Evolutionary conservation across 495 filamentous ascomycete species (phyloP).

Genomic region (Penicillium nucicola): DNA sequence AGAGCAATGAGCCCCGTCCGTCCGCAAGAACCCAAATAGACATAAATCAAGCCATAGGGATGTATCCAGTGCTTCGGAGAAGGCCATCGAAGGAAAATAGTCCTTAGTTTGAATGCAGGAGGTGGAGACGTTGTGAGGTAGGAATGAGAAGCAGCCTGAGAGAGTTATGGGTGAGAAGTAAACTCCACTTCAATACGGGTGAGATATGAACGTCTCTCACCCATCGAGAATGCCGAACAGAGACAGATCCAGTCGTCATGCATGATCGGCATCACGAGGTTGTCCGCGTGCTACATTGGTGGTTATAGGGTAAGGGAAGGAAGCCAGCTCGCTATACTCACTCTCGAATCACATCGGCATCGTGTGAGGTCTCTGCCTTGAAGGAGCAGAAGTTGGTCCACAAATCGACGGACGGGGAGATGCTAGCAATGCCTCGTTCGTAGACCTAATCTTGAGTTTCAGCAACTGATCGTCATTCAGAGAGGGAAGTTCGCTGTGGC

Average conservation of each 20-base stretch:
- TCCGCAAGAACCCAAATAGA: slow-evolving; percentile 38
- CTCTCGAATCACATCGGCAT: slow-evolving; percentile 95
- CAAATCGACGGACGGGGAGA: slow-evolving; percentile 88
- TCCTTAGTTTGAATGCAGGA: slow-evolving; percentile 29
- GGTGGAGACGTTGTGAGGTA: slow-evolving; percentile 24
- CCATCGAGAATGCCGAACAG: slow-evolving; percentile 40
- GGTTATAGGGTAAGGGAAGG: slow-evolving; percentile 53
- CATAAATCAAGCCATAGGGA: slow-evolving; percentile 29
- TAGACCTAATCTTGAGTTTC: slow-evolving; percentile 62
- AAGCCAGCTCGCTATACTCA: slow-evolving; percentile 80
- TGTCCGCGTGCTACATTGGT: slow-evolving; percentile 39
- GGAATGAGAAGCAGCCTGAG: slow-evolving; percentile 49
- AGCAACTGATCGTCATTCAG: slow-evolving; percentile 3
- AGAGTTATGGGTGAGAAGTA: slow-evolving; percentile 58
- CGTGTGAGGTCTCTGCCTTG: slow-evolving; percentile 96
- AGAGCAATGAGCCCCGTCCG: slow-evolving; percentile 49
- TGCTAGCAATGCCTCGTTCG: slow-evolving; percentile 90
- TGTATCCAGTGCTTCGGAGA: slow-evolving; percentile 31
- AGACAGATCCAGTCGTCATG: slow-evolving; percentile 25
- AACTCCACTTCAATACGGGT: slow-evolving; percentile 38
- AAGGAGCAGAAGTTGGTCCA: slow-evolving; percentile 97
- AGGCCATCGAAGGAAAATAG: slow-evolving; percentile 28
- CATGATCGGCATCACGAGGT: slow-evolving; percentile 30
- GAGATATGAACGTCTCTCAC: slow-evolving; percentile 51
- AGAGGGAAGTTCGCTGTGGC: neutral